A percentile compares a stretch with the other conserved stretches of the same genome.
Conservation (phyloP, 78 protist species). For the Abeoforma whisleri region DNA sequence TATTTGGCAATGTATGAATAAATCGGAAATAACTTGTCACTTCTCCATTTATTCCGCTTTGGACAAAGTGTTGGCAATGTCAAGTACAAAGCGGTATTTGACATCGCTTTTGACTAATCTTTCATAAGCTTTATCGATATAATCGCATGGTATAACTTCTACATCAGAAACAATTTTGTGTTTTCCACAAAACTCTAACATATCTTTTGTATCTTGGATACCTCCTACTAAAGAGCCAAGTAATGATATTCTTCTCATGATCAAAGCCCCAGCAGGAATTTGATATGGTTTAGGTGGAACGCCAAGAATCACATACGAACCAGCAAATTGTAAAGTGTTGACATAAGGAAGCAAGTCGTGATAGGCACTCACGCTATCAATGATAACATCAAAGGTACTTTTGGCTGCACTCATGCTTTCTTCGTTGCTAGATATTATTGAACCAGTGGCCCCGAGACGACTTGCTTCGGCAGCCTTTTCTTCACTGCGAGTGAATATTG, state of each 20-base stretch:
- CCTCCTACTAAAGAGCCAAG: constrained; percentile 36
- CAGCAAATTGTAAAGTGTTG: background rate
- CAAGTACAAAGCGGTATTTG: constrained; percentile 19
- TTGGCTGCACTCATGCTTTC: constrained; percentile 22
- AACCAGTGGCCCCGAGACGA: constrained; percentile 29
- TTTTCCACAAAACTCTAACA: constrained; percentile 40
- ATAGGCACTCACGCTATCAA: constrained; percentile 28
- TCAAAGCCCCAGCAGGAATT: background rate
- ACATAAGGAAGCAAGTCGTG: constrained; percentile 27
- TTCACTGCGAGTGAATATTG: constrained; percentile 32
- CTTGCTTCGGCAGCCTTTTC: constrained; percentile 40
- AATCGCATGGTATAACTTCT: constrained; percentile 23
- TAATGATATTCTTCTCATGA: background rate
- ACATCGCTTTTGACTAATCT: background rate
- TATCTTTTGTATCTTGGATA: constrained; percentile 42
- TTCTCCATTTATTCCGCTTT: background rate
- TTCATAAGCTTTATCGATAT: constrained; percentile 31
- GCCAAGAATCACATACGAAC: background rate
- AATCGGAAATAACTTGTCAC: no score
- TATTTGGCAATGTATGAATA: no score
- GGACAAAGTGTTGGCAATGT: constrained; percentile 1
- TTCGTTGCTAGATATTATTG: constrained; percentile 1
- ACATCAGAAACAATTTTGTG: constrained; percentile 28
- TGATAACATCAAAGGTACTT: constrained; percentile 11
- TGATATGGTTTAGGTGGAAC: background rate